Base-by-base conservation (phyloP, 495 filamentous ascomycete genomes). In the Penicillium mononematosum region DNA sequence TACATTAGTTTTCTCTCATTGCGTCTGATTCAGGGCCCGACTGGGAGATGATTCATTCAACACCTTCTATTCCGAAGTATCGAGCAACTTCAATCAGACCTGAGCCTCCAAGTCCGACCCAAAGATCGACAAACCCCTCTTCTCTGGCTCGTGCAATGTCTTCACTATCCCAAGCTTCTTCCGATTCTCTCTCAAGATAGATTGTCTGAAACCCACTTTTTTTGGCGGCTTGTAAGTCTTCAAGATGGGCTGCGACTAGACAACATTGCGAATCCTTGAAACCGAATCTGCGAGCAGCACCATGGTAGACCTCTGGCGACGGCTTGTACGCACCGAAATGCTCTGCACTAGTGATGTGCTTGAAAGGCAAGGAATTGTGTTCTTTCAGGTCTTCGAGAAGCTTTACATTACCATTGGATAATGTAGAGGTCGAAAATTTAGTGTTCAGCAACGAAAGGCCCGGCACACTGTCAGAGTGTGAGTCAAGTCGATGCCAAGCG, bases 271-370 rank as follows among this genome's bases (percentile, higher is more conserved):
- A 65, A 17, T 78, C 78, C 58, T 71, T 59, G 31, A 85, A 50
- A 5, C 78, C 82, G 39, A 90, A 70, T 51, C 74, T 71, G 50
- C 71, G 61, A 17, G 75, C 85, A 14, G 86, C 86, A 12, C 85
- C 85, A 4, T 78, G 64, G 64, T 89, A 90, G 6, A 82, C 82
- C 31, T 69, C 75, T 38, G 82, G 78, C 58, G 79, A 75, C 9
- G 88, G 88, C 68, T 91, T 91, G 66, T 90, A 90, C 12, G 81
- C 83, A 44, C 74, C 71, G 59, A 88, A 88, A 61, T 84, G 77
- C 67, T 83, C 87, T 8, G 81, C 79, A 24, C 79, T 85, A 53
- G 83, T 75, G 54, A 89, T 66, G 38, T 73, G 70, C 47, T 76
- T 73, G 62, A 86, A 90, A 2, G 77, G 75, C 47, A 90, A 77